Base-by-base conservation (phyloP, 257 asterid genomes). In the Datura wrightii region DNA sequence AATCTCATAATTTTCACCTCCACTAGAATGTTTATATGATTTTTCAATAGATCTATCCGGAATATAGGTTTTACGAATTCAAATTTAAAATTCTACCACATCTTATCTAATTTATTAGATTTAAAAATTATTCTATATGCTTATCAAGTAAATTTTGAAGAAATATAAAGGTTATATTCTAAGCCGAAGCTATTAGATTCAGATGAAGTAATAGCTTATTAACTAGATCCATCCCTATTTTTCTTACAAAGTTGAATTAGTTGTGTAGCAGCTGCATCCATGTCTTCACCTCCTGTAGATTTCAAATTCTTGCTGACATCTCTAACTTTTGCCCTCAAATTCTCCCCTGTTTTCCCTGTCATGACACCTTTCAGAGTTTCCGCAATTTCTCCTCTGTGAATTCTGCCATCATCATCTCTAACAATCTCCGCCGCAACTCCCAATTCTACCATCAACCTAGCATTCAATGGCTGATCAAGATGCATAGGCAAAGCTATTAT, bases 401-500 rank as follows among this genome's bases (percentile, higher is more conserved):
- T 87, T 84, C 24, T 82, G 36, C 69, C 83, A 18, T 88, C 50
- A 1, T 2, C 24, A 24, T 88, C 90, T 79, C 90, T 88, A 66
- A 87, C 59, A 8, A 87, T 91, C 84, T 91, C 92, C 16, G 59
- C 69, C 0, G 91, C 92, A 3, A 90, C 90, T 6, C 93, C 91
- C 13, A 84, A 80, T 31, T 89, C 91, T 67, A 69, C 92, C 3
- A 90, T 89, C 8, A 90, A 82, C 89, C 86, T 87, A 13, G 92
- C 92, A 52, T 90, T 90, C 62, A 89, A 50, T 0, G 91, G 91
- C 79, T 91, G 93, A 79, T 90, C 94, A 3, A 90, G 84, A 41
- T 90, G 92, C 90, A 90, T 87, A 0, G 92, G 92, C 41, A 91
- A 37, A 0, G 90, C 89, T 2, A 91, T 84, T 14, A 91, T 84